Percentiles rank a stretch among this genome's conserved stretches.
phyloP scores from a whole-genome alignment of 164 flowering plant species.

The Litsea cubeba region DNA sequence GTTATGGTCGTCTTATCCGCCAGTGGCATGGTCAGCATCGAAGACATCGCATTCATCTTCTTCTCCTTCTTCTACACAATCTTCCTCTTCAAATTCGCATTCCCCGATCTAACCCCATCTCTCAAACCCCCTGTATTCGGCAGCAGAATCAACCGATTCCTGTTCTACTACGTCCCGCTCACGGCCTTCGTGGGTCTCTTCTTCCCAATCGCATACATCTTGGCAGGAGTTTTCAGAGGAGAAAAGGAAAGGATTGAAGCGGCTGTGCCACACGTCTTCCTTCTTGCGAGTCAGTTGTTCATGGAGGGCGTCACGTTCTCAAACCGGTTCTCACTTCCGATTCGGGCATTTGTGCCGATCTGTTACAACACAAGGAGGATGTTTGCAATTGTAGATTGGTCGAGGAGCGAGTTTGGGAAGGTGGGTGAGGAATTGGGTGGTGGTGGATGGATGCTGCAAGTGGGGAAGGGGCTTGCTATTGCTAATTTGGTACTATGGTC shows the following conservation, averaged over 20 bases:
- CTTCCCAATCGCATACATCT: constrained; percentile 60
- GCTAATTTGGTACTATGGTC: constrained; percentile 72
- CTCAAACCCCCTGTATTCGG: constrained; percentile 27
- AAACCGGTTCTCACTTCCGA: constrained; percentile 42
- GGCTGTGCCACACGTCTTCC: constrained; percentile 66
- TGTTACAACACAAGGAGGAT: constrained; percentile 58
- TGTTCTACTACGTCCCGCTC: constrained; percentile 33
- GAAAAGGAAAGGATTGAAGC: constrained; percentile 57
- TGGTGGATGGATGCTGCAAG: constrained; percentile 28
- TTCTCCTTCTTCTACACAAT: constrained; percentile 32
- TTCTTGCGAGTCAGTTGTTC: constrained; percentile 60
- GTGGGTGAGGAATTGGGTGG: constrained; percentile 12
- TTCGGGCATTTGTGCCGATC: constrained; percentile 59
- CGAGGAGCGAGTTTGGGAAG: constrained; percentile 18
- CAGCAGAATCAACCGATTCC: constrained; percentile 19
- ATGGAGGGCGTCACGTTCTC: constrained; percentile 54
- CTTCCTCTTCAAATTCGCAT: constrained; percentile 23
- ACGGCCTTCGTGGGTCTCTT: constrained; percentile 55
- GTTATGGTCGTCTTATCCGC: constrained; percentile 31
- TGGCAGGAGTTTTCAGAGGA: constrained; percentile 56
- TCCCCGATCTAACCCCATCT: constrained; percentile 13
- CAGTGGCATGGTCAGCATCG: constrained; percentile 36
- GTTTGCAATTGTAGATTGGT: constrained; percentile 50
- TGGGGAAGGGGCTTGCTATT: constrained; percentile 59
- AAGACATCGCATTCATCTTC: constrained; percentile 29